phyloP scores from a whole-genome alignment of 495 filamentous ascomycete species.

The Xeromyces bisporus region DNA sequence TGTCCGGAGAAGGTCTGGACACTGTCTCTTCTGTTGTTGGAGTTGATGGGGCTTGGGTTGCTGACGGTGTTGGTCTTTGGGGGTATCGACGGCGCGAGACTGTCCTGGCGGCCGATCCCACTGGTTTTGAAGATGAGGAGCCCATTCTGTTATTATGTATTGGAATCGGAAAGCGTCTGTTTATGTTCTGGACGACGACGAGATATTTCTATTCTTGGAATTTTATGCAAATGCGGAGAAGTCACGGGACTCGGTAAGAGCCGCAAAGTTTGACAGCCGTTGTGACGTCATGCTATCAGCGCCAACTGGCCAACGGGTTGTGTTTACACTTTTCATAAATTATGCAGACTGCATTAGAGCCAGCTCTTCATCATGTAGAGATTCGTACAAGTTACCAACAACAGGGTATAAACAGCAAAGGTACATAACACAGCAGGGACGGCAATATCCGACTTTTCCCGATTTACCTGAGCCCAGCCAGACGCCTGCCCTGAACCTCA shows the following conservation, averaged over 20 bases:
- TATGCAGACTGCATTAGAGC: too few species aligned
- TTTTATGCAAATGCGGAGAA: conserved; percentile 2
- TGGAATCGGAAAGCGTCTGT: too few species aligned
- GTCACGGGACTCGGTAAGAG: too few species aligned
- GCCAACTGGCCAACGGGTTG: too few species aligned
- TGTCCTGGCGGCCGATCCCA: conserved; percentile 32
- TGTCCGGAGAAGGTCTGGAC: conserved; percentile 10
- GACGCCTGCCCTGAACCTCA: conserved; percentile 75
- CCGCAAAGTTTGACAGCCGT: not conserved
- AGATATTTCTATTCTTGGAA: too few species aligned
- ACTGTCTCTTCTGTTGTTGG: conserved; percentile 6
- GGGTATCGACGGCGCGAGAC: conserved; percentile 40
- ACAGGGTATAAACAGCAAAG: too few species aligned
- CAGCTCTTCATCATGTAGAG: too few species aligned
- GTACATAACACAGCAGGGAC: too few species aligned
- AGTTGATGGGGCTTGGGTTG: conserved; percentile 12
- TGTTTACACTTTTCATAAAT: too few species aligned
- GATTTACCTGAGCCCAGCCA: conserved; percentile 67
- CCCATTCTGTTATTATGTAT: conserved; percentile 49
- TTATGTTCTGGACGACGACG: too few species aligned
- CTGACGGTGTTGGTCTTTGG: conserved; percentile 19
- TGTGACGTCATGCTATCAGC: conserved; percentile 1
- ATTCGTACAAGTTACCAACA: too few species aligned
- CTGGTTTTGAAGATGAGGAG: conserved; percentile 44
- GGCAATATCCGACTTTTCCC: too few species aligned